Percentiles rank a stretch among this genome's conserved stretches.
These are phyloP conservation scores for Plasmodium gallinaceum DNA, from an alignment of 169 alveolate species.

Conservation along the genomic window DNA sequence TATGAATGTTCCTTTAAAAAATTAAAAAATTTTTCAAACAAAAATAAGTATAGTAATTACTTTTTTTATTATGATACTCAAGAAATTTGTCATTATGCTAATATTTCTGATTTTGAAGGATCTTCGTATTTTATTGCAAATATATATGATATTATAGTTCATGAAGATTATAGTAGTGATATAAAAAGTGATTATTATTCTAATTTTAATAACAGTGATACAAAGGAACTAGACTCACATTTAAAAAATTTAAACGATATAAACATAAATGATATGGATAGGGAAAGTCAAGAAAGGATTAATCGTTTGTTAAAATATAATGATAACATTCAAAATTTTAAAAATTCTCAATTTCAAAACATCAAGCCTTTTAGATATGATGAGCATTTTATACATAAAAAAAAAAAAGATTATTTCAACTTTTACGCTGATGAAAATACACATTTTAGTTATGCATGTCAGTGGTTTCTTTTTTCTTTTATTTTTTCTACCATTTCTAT, in stretches of 20 bases:
- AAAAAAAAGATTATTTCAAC: conserved; percentile 87
- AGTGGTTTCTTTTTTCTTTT: conserved; percentile 89
- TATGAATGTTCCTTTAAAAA: conserved; percentile 69
- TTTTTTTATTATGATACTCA: conserved; percentile 83
- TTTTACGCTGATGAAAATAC: conserved; percentile 93
- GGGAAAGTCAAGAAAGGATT: conserved; percentile 72
- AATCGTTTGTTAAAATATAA: conserved; percentile 16
- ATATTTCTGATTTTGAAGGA: conserved; percentile 75
- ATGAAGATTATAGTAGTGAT: conserved; percentile 81
- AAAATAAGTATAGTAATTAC: conserved; percentile 69
- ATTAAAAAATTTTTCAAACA: conserved; percentile 50
- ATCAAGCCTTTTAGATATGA: conserved; percentile 29
- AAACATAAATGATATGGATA: conserved; percentile 45
- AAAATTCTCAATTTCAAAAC: neutral
- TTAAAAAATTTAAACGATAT: conserved; percentile 20
- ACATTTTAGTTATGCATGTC: conserved; percentile 92
- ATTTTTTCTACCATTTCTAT: conserved; percentile 80
- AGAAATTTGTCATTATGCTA: conserved; percentile 81
- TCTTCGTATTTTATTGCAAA: conserved; percentile 80
- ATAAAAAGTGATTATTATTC: conserved; percentile 27
- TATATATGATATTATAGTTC: conserved; percentile 86
- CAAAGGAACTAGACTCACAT: conserved; percentile 21
- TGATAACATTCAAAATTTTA: neutral
- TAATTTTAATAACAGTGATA: conserved; percentile 25
- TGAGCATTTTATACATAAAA: conserved; percentile 81